Conservation (phyloP, 2,329 filamentous ascomycete species). For the Aspergillus sp. region DNA sequence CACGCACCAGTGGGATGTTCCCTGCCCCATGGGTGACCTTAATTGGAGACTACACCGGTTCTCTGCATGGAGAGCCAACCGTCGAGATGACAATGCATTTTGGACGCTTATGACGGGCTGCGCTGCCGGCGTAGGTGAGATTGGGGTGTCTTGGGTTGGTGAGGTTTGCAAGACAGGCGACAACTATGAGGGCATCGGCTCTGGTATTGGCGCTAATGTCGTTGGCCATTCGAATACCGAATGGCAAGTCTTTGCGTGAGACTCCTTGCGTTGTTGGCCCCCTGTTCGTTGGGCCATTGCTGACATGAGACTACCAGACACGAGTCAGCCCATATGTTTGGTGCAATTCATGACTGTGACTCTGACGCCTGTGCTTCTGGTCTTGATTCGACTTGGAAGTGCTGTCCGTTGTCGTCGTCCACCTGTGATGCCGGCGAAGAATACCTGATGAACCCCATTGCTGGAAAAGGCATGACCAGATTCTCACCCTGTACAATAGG, state of each 20-base stretch:
- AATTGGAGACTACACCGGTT: constrained; percentile 64
- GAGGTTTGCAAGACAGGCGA: constrained; percentile 65
- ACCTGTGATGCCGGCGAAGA: constrained; percentile 71
- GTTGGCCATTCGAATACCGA: constrained; percentile 79
- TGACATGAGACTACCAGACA: constrained; percentile 51
- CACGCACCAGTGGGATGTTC: constrained; percentile 38
- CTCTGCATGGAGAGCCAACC: constrained; percentile 78
- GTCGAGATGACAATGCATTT: constrained; percentile 79
- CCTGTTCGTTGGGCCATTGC: neutral
- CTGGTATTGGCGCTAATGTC: constrained; percentile 66
- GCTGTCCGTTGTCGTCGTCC: constrained; percentile 71
- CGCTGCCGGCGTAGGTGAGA: constrained; percentile 72
- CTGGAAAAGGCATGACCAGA: constrained; percentile 67
- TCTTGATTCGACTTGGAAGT: constrained; percentile 61
- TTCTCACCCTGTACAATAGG: constrained; percentile 87
- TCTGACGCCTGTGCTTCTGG: constrained; percentile 62
- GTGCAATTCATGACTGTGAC: constrained; percentile 63
- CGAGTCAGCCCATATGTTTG: constrained; percentile 89
- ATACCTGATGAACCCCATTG: constrained; percentile 63
- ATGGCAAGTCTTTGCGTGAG: constrained; percentile 84
- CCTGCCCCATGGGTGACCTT: constrained; percentile 23
- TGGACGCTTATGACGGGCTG: constrained; percentile 87
- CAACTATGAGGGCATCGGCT: constrained; percentile 21
- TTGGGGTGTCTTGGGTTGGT: constrained; percentile 80
- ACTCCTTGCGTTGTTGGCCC: neutral